phyloP scores from a whole-genome alignment of 768 basidiomycete species.

The Naganishia onofrii region DNA sequence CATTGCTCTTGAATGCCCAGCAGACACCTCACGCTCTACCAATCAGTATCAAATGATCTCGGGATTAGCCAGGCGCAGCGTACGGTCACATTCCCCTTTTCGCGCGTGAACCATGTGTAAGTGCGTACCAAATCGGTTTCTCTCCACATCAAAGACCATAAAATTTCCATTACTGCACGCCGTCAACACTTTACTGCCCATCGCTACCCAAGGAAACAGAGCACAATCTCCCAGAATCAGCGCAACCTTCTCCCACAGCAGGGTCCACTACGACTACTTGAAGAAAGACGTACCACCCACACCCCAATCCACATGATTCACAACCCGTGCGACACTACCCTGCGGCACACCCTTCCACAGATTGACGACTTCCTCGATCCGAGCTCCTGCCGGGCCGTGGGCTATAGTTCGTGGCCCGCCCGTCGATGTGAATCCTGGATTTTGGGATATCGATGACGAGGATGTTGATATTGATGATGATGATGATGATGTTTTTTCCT shows the following conservation, averaged over 20 bases:
- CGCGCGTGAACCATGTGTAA: too few relatives aligned
- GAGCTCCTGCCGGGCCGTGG: conserved; percentile 42
- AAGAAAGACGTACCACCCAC: conserved; percentile 39
- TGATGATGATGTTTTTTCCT: background rate
- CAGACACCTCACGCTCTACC: conserved; percentile 27
- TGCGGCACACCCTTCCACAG: conserved; percentile 42
- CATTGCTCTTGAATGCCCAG: conserved; percentile 42
- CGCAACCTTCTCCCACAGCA: too few relatives aligned
- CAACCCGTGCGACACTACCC: conserved; percentile 43
- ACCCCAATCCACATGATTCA: conserved; percentile 50
- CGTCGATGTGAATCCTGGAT: conserved; percentile 12
- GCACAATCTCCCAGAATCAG: too few relatives aligned
- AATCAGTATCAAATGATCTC: background rate
- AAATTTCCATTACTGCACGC: conserved; percentile 48
- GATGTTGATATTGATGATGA: too few relatives aligned
- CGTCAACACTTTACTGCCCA: conserved; percentile 44
- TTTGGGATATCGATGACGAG: background rate
- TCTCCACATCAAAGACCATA: conserved; percentile 46
- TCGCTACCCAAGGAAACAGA: conserved; percentile 31
- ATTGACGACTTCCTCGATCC: conserved; percentile 44
- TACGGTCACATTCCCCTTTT: too few relatives aligned
- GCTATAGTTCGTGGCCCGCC: conserved; percentile 18
- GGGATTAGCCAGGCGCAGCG: too few relatives aligned
- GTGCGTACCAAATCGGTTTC: conserved; percentile 42
- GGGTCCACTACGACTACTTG: background rate